Percentiles rank a stretch among this genome's conserved stretches.
Conservation (phyloP, 148 eudicot genomes). For the Arctostaphylos glauca region DNA sequence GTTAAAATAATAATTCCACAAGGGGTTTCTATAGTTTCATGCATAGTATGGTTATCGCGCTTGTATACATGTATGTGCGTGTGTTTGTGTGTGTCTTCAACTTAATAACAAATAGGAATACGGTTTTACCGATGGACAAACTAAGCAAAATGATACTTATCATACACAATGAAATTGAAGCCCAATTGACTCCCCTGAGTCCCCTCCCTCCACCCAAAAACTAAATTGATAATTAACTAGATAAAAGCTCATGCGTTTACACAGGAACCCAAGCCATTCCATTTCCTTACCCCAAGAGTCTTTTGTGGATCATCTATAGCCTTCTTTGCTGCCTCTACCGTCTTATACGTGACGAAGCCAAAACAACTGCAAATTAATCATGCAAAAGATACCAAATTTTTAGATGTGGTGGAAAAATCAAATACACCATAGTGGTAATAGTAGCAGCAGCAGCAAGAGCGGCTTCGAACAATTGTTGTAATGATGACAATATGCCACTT, state of each 20-base stretch:
- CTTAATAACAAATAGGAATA: not conserved
- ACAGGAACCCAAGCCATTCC: not conserved
- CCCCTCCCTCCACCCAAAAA: not conserved
- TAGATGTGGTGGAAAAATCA: not conserved
- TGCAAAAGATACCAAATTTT: constrained; percentile 1
- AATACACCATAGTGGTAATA: not conserved
- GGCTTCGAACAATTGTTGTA: not conserved
- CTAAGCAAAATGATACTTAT: not conserved
- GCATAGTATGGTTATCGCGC: no score
- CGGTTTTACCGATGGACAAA: not conserved
- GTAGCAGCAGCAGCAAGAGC: not conserved
- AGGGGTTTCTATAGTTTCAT: no score
- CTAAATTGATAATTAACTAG: not conserved
- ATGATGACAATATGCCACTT: not conserved
- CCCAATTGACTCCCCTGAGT: not conserved
- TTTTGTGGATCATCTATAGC: constrained; percentile 67
- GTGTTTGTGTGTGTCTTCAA: not conserved
- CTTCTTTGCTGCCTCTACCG: constrained; percentile 53
- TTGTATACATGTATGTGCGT: no score
- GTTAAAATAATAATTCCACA: no score
- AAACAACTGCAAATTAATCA: constrained; percentile 47
- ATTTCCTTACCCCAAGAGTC: constrained; percentile 50
- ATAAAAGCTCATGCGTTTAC: not conserved
- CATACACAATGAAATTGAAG: not conserved
- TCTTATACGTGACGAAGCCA: constrained; percentile 65